Evolutionary conservation across 495 filamentous ascomycete genomes (phyloP).

Genomic region (Penicillium pancosmium): DNA sequence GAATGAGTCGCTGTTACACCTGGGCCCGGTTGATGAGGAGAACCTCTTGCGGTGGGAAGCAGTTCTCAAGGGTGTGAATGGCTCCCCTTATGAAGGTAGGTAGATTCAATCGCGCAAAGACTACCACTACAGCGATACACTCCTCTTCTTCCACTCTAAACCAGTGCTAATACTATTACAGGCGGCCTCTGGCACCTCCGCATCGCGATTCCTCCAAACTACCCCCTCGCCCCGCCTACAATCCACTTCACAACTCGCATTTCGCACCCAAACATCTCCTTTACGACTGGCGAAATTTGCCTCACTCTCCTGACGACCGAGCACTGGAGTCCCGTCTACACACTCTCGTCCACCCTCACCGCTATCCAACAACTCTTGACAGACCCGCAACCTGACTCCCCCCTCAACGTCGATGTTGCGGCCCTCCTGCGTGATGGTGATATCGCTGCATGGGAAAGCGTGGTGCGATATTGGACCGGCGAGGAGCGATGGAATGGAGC

Average conservation of each 20-base stretch:
- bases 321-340: conserved; percentile 84
- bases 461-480: conserved; percentile 79
- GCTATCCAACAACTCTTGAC: conserved; percentile 76
- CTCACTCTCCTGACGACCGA: conserved; percentile 79
- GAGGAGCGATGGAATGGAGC: conserved; percentile 48
- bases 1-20: conserved; percentile 58
- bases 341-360: conserved; percentile 73
- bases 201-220: conserved; percentile 75
- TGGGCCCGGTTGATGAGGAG: conserved; percentile 69
- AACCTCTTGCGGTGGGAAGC: conserved; percentile 78
- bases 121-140: conserved; percentile 3
- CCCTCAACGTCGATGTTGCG: conserved; percentile 89
- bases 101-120: neutral
- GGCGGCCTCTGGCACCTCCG: conserved; percentile 82
- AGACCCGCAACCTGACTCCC: conserved; percentile 77
- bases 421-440: conserved; percentile 76
- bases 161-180: conserved; percentile 28
- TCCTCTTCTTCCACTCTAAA: neutral
- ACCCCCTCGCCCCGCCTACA: conserved; percentile 75
- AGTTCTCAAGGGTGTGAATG: conserved; percentile 71
- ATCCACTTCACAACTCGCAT: conserved; percentile 80
- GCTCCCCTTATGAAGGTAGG: conserved; percentile 72
- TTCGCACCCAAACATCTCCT: conserved; percentile 83
- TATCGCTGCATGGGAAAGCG: conserved; percentile 69
- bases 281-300: conserved; percentile 87